These are phyloP conservation scores for Vaccinium myrtillus DNA, from an alignment of 148 eudicot species.

Conservation along the genomic window DNA sequence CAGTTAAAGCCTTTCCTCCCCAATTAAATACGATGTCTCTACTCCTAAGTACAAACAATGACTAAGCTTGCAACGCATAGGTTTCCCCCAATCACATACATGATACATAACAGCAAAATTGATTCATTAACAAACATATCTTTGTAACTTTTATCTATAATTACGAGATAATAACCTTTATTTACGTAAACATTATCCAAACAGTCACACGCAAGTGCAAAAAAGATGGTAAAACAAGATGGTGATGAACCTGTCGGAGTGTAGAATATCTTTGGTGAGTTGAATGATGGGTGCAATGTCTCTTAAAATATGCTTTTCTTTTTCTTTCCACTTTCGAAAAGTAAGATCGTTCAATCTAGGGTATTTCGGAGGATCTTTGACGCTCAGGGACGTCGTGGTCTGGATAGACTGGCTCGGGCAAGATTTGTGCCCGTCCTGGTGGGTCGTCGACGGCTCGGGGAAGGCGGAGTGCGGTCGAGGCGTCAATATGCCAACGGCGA, in stretches of 20 bases:
- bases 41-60: neutral
- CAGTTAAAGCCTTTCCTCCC: neutral
- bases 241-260: slow-evolving; percentile 67
- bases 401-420: slow-evolving; percentile 7
- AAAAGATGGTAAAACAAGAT: neutral
- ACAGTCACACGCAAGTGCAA: neutral
- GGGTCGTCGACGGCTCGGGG: slow-evolving; percentile 27
- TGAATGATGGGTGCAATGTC: slow-evolving; percentile 57
- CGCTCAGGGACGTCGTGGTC: slow-evolving; percentile 17
- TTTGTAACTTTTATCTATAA: neutral
- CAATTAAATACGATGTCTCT: neutral
- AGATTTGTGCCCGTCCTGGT: slow-evolving; percentile 28
- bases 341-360: slow-evolving; percentile 30
- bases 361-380: slow-evolving; percentile 33
- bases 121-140: neutral
- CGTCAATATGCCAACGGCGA: slow-evolving; percentile 11
- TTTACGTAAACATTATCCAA: neutral
- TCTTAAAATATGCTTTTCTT: slow-evolving; percentile 51
- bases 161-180: neutral
- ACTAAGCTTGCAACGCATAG: neutral
- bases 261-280: slow-evolving; percentile 64
- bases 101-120: neutral
- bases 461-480: slow-evolving; percentile 26
- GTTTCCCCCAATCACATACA: neutral
- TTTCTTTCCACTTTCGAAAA: slow-evolving; percentile 56